Conservation (phyloP, 305 asterid species). For the Stenogyne calaminthoides region DNA sequence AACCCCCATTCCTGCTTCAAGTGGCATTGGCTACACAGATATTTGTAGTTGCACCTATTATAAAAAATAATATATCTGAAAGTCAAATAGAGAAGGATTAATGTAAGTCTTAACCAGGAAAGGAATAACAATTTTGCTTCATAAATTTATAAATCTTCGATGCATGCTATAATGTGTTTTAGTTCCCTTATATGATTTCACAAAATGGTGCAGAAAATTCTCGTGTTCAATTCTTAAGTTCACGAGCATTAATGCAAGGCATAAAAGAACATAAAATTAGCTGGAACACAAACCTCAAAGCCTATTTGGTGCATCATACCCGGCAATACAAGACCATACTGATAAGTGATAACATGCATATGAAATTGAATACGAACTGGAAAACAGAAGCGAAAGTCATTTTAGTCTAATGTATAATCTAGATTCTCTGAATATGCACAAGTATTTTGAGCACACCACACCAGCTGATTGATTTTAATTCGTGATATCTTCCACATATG, state of each 20-base stretch:
- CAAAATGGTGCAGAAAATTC: not conserved
- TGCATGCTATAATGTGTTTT: not conserved
- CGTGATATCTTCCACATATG: not conserved
- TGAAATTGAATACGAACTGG: not conserved
- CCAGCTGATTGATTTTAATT: not conserved
- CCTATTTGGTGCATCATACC: not conserved
- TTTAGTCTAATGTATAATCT: not conserved
- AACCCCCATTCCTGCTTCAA: not conserved
- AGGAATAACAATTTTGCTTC: not conserved
- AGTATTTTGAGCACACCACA: not conserved
- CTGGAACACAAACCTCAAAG: not conserved
- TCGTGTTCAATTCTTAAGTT: not conserved
- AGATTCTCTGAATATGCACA: not conserved
- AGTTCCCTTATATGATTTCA: not conserved
- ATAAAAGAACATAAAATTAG: not conserved
- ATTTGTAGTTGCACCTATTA: not conserved
- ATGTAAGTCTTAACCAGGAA: not conserved
- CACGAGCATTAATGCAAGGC: not conserved
- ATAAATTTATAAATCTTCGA: not conserved
- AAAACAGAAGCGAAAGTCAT: not conserved
- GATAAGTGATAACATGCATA: not conserved
- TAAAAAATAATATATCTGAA: not conserved
- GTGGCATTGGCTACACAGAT: not conserved
- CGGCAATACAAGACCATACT: not conserved
- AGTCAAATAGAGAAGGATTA: not conserved